These are phyloP conservation scores for Fusarium longipes DNA, from an alignment of 2,329 filamentous ascomycete species.

Conservation along the genomic window DNA sequence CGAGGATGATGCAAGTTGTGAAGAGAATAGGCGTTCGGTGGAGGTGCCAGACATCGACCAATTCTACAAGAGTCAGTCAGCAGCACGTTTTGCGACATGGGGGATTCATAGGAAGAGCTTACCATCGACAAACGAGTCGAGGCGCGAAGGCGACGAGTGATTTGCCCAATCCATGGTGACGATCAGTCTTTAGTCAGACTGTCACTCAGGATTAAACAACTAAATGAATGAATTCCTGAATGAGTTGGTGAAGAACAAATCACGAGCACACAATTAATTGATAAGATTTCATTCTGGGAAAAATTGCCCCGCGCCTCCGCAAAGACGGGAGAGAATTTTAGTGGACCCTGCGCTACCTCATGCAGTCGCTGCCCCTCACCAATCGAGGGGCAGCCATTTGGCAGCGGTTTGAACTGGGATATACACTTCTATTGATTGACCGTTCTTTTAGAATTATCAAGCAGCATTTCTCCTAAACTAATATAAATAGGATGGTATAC, in stretches of 20 bases:
- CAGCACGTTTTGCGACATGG: conserved; percentile 15
- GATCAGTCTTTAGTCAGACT: conserved; percentile 22
- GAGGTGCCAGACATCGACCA: conserved; percentile 59
- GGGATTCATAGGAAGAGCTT: conserved; percentile 1
- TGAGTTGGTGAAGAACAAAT: conserved; percentile 2
- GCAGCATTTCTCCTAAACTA: too few species aligned
- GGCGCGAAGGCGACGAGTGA: conserved; percentile 41
- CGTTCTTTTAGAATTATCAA: too few species aligned
- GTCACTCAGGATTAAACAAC: neutral
- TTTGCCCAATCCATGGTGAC: conserved; percentile 44
- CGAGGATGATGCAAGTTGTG: conserved; percentile 52
- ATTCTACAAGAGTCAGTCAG: conserved; percentile 44
- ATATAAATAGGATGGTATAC: neutral
- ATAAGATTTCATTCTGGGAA: conserved; percentile 34
- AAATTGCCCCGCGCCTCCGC: conserved; percentile 43
- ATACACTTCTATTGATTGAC: too few species aligned
- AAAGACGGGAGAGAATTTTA: conserved; percentile 28
- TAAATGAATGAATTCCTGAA: neutral
- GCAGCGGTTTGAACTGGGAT: conserved; percentile 13
- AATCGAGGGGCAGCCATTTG: conserved; percentile 44
- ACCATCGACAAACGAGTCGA: conserved; percentile 44
- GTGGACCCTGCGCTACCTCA: conserved; percentile 35
- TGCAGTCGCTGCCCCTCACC: conserved; percentile 21
- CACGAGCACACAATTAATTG: conserved; percentile 23
- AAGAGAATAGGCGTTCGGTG: conserved; percentile 60